These are phyloP conservation scores for Mimosa bimucronata DNA, from an alignment of 306 rosid genomes.

Conservation along the genomic window DNA sequence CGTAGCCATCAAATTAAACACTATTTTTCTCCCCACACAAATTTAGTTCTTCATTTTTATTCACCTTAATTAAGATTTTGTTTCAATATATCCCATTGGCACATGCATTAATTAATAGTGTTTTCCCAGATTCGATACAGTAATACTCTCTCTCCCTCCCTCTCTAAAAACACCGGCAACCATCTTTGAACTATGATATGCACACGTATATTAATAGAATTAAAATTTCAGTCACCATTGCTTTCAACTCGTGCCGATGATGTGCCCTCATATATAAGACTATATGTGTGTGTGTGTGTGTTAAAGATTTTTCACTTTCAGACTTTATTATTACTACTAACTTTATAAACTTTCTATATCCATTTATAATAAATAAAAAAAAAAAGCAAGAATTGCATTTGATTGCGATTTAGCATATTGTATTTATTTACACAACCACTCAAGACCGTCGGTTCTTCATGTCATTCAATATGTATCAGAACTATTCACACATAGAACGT, in stretches of 20 bases:
- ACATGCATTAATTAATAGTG: not conserved
- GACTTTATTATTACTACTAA: too few relatives aligned
- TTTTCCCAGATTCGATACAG: not conserved
- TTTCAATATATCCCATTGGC: not conserved
- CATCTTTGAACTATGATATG: not conserved
- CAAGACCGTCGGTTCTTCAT: not conserved
- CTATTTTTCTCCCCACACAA: not conserved
- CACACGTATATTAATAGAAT: not conserved
- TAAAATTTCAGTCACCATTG: too few relatives aligned
- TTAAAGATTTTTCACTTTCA: too few relatives aligned
- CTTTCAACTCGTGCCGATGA: too few relatives aligned
- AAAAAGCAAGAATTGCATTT: too few relatives aligned
- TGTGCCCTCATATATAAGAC: too few relatives aligned
- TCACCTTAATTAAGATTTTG: not conserved
- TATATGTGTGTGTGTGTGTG: too few relatives aligned
- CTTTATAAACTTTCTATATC: too few relatives aligned
- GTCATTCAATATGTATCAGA: not conserved
- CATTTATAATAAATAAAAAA: too few relatives aligned
- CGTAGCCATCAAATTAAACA: not conserved
- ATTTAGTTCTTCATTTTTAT: not conserved
- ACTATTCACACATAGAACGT: not conserved
- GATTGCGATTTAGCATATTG: not conserved
- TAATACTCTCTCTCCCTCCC: not conserved
- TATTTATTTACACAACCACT: not conserved
- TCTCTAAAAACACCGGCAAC: not conserved